Evolutionary conservation across 805 yeast species (phyloP).

Genomic region (Ogataea henricii): DNA sequence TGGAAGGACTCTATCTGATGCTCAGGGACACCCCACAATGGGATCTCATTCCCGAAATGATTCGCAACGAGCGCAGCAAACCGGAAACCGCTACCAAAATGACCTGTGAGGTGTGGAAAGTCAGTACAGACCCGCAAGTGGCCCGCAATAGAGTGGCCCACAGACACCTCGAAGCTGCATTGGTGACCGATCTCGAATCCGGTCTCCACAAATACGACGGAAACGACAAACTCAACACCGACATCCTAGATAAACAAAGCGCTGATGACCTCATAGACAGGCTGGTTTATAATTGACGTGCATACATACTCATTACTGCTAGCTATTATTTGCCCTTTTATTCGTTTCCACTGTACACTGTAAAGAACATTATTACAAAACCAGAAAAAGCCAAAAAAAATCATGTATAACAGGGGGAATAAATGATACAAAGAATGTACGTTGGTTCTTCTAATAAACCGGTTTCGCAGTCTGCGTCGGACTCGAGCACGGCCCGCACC

Average conservation of each 20-base stretch:
- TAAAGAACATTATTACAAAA: no score
- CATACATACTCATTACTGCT: no score
- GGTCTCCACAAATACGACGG: conserved; percentile 53
- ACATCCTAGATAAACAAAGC: conserved; percentile 22
- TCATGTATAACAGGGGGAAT: no score
- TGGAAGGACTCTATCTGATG: conserved; percentile 78
- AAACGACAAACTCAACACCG: conserved; percentile 70
- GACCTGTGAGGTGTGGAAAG: conserved; percentile 50
- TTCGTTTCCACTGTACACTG: no score
- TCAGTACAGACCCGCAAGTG: conserved; percentile 45
- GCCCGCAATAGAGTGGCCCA: conserved; percentile 62
- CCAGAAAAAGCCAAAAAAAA: no score
- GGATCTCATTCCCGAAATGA: conserved; percentile 45
- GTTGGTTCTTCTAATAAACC: no score
- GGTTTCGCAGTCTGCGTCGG: no score
- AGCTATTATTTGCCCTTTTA: background rate
- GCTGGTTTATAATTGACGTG: conserved; percentile 19
- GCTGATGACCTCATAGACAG: conserved; percentile 20
- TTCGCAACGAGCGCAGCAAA: conserved; percentile 24
- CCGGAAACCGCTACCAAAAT: background rate
- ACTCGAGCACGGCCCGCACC: conserved; percentile 20
- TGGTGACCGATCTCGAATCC: conserved; percentile 46
- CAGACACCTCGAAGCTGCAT: conserved; percentile 65
- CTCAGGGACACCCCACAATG: conserved; percentile 57
- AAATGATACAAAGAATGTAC: no score